These are phyloP conservation scores for Desmodesmus armatus DNA, from an alignment of 139 green algal species.

Conservation along the genomic window DNA sequence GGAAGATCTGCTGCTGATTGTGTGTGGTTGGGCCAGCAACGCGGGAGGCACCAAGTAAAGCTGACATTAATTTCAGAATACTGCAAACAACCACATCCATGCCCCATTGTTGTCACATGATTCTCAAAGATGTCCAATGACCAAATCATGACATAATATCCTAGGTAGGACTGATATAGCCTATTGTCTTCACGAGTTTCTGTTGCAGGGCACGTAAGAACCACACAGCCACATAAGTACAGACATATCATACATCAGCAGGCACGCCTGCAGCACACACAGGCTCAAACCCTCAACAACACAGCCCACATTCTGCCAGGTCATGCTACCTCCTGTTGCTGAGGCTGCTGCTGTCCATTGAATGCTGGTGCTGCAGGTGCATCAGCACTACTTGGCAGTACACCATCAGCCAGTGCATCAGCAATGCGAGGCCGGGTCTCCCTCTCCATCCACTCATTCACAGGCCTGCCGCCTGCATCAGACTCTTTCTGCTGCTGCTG, in stretches of 20 bases:
- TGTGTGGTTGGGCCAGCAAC: no score
- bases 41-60: no score
- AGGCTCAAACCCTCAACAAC: neutral
- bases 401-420: conserved; percentile 28
- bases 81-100: no score
- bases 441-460: conserved; percentile 49
- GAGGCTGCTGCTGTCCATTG: neutral
- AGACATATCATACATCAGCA: neutral
- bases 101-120: no score
- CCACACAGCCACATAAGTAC: no score
- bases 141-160: no score
- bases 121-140: no score
- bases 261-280: neutral
- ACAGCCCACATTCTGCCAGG: neutral
- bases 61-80: no score
- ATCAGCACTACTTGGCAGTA: conserved; percentile 12
- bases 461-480: neutral
- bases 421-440: conserved; percentile 30
- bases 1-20: no score
- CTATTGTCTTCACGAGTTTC: no score
- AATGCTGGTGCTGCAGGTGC: conserved; percentile 7
- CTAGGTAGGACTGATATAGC: no score
- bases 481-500: neutral
- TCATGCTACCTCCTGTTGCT: conserved; percentile 16
- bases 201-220: no score